A percentile compares a stretch with the other conserved stretches of the same genome.
Conservation (phyloP, 441 rosid genomes). For the Arabidopsis hybrid region DNA sequence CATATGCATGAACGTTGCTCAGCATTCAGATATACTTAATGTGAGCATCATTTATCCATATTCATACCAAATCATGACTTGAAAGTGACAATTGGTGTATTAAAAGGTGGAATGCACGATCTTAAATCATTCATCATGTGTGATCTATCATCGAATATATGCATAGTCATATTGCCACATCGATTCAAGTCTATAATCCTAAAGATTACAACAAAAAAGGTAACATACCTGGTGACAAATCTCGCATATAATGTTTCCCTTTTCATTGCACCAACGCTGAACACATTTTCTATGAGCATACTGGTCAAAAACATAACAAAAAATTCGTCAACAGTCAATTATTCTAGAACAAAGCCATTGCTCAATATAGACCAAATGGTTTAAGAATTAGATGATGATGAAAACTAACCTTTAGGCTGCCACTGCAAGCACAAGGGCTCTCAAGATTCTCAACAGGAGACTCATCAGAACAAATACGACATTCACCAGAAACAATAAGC, state of each 20-base stretch:
- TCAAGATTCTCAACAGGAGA: slow-evolving; percentile 74
- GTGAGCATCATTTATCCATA: too few species aligned
- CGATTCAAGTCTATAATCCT: not conserved
- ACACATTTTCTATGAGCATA: slow-evolving; percentile 90
- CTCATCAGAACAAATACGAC: slow-evolving; percentile 98
- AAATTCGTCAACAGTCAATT: not conserved
- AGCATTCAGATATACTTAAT: too few species aligned
- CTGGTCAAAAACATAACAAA: slow-evolving; percentile 42
- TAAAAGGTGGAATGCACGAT: too few species aligned
- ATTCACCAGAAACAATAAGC: slow-evolving; percentile 75
- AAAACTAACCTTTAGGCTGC: slow-evolving; percentile 79
- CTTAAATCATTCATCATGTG: too few species aligned
- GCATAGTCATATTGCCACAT: too few species aligned
- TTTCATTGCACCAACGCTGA: slow-evolving; percentile 95
- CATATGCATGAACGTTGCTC: too few species aligned
- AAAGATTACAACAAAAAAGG: not conserved
- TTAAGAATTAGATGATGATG: not conserved
- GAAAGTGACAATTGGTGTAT: not conserved
- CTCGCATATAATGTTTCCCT: slow-evolving; percentile 82
- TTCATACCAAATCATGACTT: not conserved
- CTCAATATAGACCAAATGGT: not conserved
- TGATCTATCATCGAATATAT: too few species aligned
- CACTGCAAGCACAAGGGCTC: slow-evolving; percentile 90
- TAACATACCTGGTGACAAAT: slow-evolving; percentile 78
- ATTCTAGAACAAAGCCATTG: not conserved